Evolutionary conservation across 176 grass and related monocot species (phyloP).

Genomic region (Triticum urartu): DNA sequence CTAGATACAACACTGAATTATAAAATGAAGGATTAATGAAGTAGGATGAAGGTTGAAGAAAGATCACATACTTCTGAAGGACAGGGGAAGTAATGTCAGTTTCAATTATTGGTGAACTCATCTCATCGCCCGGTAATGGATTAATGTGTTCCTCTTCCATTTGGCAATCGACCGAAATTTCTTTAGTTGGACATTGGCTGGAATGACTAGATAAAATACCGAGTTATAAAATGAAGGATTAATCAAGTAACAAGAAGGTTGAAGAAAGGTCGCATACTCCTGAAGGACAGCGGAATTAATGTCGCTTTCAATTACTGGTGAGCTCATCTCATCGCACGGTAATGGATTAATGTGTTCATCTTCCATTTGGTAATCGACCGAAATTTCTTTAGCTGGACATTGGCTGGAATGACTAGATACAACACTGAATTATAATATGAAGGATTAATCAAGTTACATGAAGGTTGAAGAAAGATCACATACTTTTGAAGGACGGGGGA

Average conservation of each 20-base stretch:
- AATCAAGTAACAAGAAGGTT: not conserved
- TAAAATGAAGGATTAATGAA: constrained; percentile 1
- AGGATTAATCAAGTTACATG: not conserved
- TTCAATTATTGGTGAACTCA: not conserved
- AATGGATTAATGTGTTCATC: not conserved
- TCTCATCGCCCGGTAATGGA: not conserved
- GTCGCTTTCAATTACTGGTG: not conserved
- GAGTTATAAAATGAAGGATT: not conserved
- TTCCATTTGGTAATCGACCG: not conserved
- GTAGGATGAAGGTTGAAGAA: not conserved
- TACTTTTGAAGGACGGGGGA: constrained; percentile 17
- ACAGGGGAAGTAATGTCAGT: not conserved
- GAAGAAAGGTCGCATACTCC: constrained; percentile 13
- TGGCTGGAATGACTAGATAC: constrained; percentile 13
- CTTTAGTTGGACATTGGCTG: not conserved
- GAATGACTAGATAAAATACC: not conserved
- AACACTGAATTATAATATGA: not conserved
- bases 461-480: not conserved
- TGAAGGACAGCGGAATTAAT: not conserved
- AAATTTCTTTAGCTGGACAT: not conserved
- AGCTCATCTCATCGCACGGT: constrained; percentile 1
- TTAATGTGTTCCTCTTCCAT: constrained; percentile 1
- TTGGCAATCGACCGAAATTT: not conserved
- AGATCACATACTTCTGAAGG: constrained; percentile 9
- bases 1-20: not conserved